These are phyloP conservation scores for Grifola frondosa DNA, from an alignment of 1,284 basidiomycete species.

Conservation along the genomic window DNA sequence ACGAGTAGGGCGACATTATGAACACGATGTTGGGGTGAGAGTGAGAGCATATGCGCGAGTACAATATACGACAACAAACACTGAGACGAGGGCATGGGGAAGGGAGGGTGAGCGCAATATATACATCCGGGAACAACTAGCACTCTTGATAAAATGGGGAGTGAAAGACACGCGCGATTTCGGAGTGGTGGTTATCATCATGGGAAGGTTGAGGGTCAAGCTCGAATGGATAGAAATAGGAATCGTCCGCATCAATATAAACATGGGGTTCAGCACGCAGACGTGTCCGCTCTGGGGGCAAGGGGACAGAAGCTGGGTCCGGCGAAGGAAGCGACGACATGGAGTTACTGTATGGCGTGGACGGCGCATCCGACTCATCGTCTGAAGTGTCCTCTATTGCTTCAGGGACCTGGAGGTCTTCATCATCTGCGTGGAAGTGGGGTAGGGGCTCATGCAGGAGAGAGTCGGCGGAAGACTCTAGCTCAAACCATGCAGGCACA, in stretches of 20 bases:
- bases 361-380: slow-evolving; percentile 72
- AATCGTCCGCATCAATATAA: slow-evolving; percentile 57
- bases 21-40: slow-evolving; percentile 10
- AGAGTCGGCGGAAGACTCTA: slow-evolving; percentile 38
- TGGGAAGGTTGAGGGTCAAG: slow-evolving; percentile 68
- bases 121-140: slow-evolving; percentile 37
- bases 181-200: slow-evolving; percentile 44
- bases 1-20: slow-evolving; percentile 18
- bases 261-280: slow-evolving; percentile 52
- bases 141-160: slow-evolving; percentile 55
- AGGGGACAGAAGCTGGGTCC: slow-evolving; percentile 49
- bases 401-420: slow-evolving; percentile 69
- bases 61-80: slow-evolving; percentile 20
- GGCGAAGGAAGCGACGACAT: slow-evolving; percentile 37
- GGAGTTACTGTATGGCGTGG: slow-evolving; percentile 47
- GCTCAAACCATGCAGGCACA: slow-evolving; percentile 46
- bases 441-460: slow-evolving; percentile 54
- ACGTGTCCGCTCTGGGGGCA: slow-evolving; percentile 50
- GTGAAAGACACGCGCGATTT: slow-evolving; percentile 40
- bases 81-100: slow-evolving; percentile 2
- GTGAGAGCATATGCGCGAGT: slow-evolving; percentile 20
- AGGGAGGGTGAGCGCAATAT: slow-evolving; percentile 6
- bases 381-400: slow-evolving; percentile 80
- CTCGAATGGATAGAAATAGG: slow-evolving; percentile 62
- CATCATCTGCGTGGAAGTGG: slow-evolving; percentile 61